Evolutionary conservation across 306 rosid genomes (phyloP).

Genomic region (Glycine latifolia): DNA sequence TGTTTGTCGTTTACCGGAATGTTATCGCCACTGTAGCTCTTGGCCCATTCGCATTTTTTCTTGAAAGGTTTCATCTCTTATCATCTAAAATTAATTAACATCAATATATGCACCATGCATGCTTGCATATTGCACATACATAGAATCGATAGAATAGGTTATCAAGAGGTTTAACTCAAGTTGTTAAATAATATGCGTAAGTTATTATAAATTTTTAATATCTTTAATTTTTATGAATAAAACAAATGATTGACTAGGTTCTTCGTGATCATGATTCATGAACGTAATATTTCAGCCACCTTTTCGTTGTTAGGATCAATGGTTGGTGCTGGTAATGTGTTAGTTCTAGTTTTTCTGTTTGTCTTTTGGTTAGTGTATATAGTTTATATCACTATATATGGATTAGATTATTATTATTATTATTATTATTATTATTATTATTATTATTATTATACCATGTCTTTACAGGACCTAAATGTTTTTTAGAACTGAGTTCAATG

Average conservation of each 20-base stretch:
- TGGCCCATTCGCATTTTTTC: constrained; percentile 79
- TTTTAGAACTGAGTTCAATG: background rate
- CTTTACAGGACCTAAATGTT: background rate
- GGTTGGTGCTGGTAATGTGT: background rate
- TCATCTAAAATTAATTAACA: background rate
- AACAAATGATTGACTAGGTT: background rate
- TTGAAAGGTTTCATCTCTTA: constrained; percentile 62
- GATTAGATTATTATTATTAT: background rate
- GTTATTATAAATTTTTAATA: too few relatives aligned
- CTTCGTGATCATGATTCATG: background rate
- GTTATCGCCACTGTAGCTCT: constrained; percentile 71
- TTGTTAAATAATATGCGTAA: too few relatives aligned
- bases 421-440: too few relatives aligned
- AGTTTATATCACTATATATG: background rate
- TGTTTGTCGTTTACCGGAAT: constrained; percentile 78
- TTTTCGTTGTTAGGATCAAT: background rate
- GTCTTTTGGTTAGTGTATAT: background rate
- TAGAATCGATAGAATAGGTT: too few relatives aligned
- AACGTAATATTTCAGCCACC: background rate
- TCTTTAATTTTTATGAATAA: too few relatives aligned
- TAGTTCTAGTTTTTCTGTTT: background rate
- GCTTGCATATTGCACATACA: background rate
- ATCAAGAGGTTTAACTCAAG: too few relatives aligned
- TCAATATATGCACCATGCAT: background rate
- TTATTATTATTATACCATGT: background rate